Base-by-base conservation (phyloP, 2,329 filamentous ascomycete species). In the Cladosporium sp. region DNA sequence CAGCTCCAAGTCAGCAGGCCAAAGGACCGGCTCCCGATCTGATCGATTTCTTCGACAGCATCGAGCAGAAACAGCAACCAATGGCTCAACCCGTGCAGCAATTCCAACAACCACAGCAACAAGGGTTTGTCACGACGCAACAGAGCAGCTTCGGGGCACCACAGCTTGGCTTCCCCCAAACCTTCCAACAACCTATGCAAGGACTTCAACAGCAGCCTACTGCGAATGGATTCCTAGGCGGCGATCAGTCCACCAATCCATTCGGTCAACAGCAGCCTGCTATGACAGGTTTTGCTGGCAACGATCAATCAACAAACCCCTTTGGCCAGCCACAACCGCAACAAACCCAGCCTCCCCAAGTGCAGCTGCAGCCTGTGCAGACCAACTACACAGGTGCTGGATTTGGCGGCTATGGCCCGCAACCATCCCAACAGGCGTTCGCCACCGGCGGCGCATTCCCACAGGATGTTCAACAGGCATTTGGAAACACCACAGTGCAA, bases 31-130 rank as follows among this genome's bases (percentile, higher is more conserved):
- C 86, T 71, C 88, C 89, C 31, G 91, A 96, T 81, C 83, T 96
- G 67, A 98, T 96, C 75, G 95, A 94, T 81, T 97, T 96, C 79
- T 97, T 97, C 77, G 94, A 90, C 74, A 93, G 92, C 6, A 97
- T 96, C 73, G 93, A 97, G 74, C 88, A 92, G 75, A 93, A 93
- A 69, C 92, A 95, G 76, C 91, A 91, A 61, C 83, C 89, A 1
- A 78, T 79, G 75, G 76, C 74, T 35, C 78, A 78, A 56, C 69
- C 73, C 44, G 67, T 72, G 37, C 70, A 70, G 21, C 72, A 72
- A 49, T 73, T 70, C 44, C 72, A 71, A 50, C 76, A 74, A 60
- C 71, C 73, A 67, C 74, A 75, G 64, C 69, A 65, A 26, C 65
- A 68, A 26, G 68, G 64, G 10, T 72, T 72, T 33, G 40, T 65